phyloP scores from a whole-genome alignment of 2,329 filamentous ascomycete genomes.

The Blastomyces gilchristii region DNA sequence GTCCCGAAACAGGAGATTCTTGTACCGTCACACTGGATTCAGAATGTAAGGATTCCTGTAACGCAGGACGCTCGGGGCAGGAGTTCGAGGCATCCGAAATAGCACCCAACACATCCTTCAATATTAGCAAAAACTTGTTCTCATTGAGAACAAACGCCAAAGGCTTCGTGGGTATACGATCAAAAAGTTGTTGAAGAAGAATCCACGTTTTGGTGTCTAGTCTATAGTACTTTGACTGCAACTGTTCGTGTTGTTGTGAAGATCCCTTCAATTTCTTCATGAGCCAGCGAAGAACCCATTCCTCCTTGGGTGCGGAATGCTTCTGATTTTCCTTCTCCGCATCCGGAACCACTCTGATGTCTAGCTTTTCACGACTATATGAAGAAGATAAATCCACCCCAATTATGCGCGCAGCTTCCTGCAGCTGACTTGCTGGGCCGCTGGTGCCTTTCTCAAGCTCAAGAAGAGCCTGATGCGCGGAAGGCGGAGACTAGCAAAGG shows the following conservation, averaged over 20 bases:
- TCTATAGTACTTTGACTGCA: constrained; percentile 34
- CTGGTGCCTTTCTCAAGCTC: constrained; percentile 36
- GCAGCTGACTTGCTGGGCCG: constrained; percentile 30
- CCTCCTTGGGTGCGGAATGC: constrained; percentile 41
- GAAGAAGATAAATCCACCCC: constrained; percentile 30
- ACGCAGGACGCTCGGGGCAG: constrained; percentile 9
- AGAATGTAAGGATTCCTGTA: constrained; percentile 23
- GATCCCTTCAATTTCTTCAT: constrained; percentile 47
- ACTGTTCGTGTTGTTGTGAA: constrained; percentile 22
- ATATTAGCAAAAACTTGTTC: constrained; percentile 54
- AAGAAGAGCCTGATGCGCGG: constrained; percentile 36
- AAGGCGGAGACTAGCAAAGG: constrained; percentile 26
- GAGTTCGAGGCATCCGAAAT: constrained; percentile 25
- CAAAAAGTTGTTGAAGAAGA: constrained; percentile 54
- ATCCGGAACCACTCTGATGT: neutral
- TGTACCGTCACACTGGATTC: constrained; percentile 30
- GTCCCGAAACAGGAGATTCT: constrained; percentile 16
- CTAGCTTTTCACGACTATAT: constrained; percentile 15
- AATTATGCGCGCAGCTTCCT: constrained; percentile 36
- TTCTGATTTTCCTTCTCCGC: neutral
- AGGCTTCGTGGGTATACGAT: constrained; percentile 58
- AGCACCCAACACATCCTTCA: constrained; percentile 58
- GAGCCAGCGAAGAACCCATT: constrained; percentile 59
- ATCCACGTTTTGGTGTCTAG: constrained; percentile 38
- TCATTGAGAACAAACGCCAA: constrained; percentile 63